These are phyloP conservation scores for Hypericum perforatum DNA, from an alignment of 345 rosid genomes.

Conservation along the genomic window DNA sequence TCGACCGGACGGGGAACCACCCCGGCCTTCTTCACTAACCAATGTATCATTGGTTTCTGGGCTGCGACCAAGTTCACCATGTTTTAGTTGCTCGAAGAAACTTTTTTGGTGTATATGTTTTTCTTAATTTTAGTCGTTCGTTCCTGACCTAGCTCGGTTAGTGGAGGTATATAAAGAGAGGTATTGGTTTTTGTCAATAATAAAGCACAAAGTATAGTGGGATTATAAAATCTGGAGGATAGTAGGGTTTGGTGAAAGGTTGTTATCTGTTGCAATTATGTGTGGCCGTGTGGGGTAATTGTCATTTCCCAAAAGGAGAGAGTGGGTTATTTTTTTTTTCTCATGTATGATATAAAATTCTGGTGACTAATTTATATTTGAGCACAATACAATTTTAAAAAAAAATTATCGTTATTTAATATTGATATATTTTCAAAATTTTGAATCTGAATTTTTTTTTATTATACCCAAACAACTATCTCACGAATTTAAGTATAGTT, in stretches of 20 bases:
- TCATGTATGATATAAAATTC: no score
- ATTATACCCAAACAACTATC: no score
- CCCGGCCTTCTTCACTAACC: slow-evolving; percentile 80
- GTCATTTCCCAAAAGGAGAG: not conserved
- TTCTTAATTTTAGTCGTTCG: not conserved
- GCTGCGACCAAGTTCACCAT: slow-evolving; percentile 88
- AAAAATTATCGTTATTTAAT: no score
- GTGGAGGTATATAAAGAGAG: slow-evolving; percentile 3
- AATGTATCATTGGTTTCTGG: slow-evolving; percentile 58
- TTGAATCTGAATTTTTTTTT: no score
- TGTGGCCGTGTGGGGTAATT: not conserved
- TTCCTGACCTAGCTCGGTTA: not conserved
- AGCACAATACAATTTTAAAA: no score
- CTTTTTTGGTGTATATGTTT: not conserved
- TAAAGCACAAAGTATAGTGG: no score
- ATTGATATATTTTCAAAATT: no score
- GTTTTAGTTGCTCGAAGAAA: not conserved
- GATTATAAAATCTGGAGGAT: not conserved
- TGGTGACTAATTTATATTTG: no score
- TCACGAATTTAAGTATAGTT: no score
- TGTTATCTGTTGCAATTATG: slow-evolving; percentile 25
- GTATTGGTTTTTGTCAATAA: no score
- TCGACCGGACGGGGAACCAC: slow-evolving; percentile 46
- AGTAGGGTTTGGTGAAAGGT: slow-evolving; percentile 46
- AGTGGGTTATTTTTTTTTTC: not conserved